Evolutionary conservation across 108 stramenopile species (phyloP).

Genomic region (Cyclotella kingstonii): DNA sequence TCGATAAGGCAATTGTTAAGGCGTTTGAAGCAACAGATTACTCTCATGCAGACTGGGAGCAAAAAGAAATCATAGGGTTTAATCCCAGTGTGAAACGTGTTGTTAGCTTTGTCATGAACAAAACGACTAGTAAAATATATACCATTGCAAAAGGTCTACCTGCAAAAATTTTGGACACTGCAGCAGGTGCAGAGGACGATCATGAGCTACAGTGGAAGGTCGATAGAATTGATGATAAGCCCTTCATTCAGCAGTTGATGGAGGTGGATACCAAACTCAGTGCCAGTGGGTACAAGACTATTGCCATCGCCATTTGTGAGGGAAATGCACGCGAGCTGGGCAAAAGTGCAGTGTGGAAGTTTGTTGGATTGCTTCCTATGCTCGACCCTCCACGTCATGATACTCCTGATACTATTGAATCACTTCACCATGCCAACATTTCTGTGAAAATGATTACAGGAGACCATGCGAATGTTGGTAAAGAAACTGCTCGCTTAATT

Average conservation of each 20-base stretch:
- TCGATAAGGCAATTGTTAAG: conserved; percentile 70
- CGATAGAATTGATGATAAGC: conserved; percentile 25
- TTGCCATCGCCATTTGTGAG: conserved; percentile 56
- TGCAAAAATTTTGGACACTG: conserved; percentile 71
- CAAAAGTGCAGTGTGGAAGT: conserved; percentile 49
- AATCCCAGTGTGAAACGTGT: conserved; percentile 65
- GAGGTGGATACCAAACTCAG: conserved; percentile 37
- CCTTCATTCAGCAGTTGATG: conserved; percentile 9
- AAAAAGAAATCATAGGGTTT: conserved; percentile 62
- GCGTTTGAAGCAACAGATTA: conserved; percentile 31
- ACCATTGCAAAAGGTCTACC: conserved; percentile 78
- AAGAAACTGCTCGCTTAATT: conserved; percentile 61
- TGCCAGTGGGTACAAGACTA: conserved; percentile 70
- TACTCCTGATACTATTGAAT: conserved; percentile 69
- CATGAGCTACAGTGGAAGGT: conserved; percentile 75
- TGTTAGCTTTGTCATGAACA: conserved; percentile 48
- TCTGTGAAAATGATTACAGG: conserved; percentile 89
- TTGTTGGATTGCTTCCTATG: conserved; percentile 84
- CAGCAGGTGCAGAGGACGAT: conserved; percentile 58
- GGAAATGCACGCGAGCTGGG: conserved; percentile 53
- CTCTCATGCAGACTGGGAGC: conserved; percentile 21
- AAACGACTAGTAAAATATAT: conserved; percentile 21
- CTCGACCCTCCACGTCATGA: conserved; percentile 82
- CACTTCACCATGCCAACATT: conserved; percentile 66
- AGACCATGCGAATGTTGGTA: conserved; percentile 70